Conservation (phyloP, 1,284 basidiomycete genomes). For the Inonotus hispidus region DNA sequence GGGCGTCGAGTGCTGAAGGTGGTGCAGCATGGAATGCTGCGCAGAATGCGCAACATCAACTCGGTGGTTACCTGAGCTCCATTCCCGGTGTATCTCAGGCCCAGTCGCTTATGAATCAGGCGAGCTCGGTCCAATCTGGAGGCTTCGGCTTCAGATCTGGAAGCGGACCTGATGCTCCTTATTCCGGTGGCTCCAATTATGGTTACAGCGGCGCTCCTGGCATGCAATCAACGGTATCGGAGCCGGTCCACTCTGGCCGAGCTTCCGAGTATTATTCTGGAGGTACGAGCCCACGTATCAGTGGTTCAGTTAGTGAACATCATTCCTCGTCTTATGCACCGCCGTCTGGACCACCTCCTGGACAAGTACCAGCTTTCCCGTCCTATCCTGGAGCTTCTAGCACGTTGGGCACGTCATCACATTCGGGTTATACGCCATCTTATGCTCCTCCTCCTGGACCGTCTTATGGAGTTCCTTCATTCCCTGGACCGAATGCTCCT, state of each 20-base stretch:
- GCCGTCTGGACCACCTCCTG: slow-evolving; percentile 22
- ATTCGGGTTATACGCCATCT: slow-evolving; percentile 28
- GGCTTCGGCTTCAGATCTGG: neutral
- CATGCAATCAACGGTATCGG: slow-evolving; percentile 7
- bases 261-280: slow-evolving; percentile 16
- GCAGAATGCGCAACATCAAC: slow-evolving; percentile 39
- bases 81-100: slow-evolving; percentile 49
- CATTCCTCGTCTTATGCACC: slow-evolving; percentile 14
- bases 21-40: slow-evolving; percentile 43
- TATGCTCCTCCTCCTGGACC: neutral
- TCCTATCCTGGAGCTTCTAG: no score
- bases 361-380: no score
- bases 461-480: neutral
- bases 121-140: neutral
- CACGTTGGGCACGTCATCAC: no score
- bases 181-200: neutral
- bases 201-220: neutral
- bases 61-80: slow-evolving; percentile 41
- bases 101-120: slow-evolving; percentile 28
- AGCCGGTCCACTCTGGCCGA: slow-evolving; percentile 8
- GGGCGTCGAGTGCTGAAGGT: slow-evolving; percentile 37
- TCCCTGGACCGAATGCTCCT: slow-evolving; percentile 3
- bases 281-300: neutral
- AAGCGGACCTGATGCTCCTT: neutral
- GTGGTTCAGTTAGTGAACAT: neutral